phyloP scores from a whole-genome alignment of 768 basidiomycete species.

The Rhodocollybia butyracea region DNA sequence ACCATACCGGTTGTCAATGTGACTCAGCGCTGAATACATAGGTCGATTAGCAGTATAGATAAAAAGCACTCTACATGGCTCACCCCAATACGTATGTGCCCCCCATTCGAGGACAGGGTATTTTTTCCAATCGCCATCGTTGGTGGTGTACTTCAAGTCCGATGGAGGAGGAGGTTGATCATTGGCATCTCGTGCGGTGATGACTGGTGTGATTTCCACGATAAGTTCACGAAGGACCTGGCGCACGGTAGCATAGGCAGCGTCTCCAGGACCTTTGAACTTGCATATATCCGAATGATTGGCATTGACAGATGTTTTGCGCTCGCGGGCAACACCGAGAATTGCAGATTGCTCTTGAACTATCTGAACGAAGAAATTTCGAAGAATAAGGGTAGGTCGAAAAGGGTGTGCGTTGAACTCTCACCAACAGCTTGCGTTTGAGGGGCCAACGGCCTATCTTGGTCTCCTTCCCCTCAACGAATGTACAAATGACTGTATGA shows the following conservation, averaged over 20 bases:
- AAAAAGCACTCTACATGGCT: neutral
- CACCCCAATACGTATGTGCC: neutral
- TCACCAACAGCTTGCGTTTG: neutral
- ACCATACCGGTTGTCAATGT: neutral
- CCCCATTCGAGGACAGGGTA: neutral
- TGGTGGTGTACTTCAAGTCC: neutral
- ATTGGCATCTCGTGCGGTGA: neutral
- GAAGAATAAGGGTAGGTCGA: neutral
- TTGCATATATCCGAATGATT: neutral
- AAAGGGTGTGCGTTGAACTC: neutral
- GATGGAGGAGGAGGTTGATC: neutral
- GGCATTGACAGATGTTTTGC: neutral
- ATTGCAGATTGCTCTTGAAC: neutral
- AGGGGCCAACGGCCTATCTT: neutral
- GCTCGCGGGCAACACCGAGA: neutral
- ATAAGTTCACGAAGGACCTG: neutral
- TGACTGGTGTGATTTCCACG: neutral
- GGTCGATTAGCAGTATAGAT: neutral
- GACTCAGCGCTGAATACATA: neutral
- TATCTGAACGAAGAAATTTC: neutral
- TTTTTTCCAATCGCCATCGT: neutral
- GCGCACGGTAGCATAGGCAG: neutral
- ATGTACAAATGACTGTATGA: neutral
- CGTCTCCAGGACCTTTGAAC: neutral
- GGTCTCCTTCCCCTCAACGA: neutral